Evolutionary conservation across 2,329 filamentous ascomycete genomes (phyloP), one percentile per base, ranked within the genome.

Genomic region (Eutypa lata): DNA sequence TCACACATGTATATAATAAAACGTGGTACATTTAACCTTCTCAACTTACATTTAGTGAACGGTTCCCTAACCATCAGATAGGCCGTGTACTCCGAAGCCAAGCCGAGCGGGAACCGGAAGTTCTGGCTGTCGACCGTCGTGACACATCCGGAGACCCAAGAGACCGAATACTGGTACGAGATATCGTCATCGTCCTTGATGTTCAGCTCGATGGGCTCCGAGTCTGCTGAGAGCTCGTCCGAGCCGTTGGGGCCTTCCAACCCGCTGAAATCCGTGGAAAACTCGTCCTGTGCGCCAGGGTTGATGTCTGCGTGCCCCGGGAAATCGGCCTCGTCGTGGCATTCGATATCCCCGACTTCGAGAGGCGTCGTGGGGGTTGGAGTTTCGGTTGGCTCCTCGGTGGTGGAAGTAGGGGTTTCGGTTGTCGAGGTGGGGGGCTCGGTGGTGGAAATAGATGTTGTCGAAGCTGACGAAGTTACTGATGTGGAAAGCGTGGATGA

Each of bases 41-140:
- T n/a, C n/a, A n/a, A 56, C 51, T 54, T 48, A 56, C 53, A 59
- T 38, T 57, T 59, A 10, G 57, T 59, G 44, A 48, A 59, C 28
- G 49, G 42, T 43, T 59, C 55, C n/a, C 57, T 48, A 1, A 57
- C 47, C 8, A 55, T 40, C 49, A 57, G 38, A 46, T 57, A 59
- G 13, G 57, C 55, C 2, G 57, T 59, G 35, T 55, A 49, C 13
- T 38, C 31, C n/a, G 53, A 50, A 1, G 45, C 37, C 21, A 19
- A 28, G 6, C 55, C 55, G 10, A 57, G 46, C 13, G 57, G 57
- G 50, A 54, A 56, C 8, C 50, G 42, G 28, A 56, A 58, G 44
- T 52, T 51, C 50, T 54, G 51, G 35, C 46, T 53, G 16, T 53
- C 52, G 19, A 50, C 42, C 1, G 3, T 46, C 1, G 57, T 58